Evolutionary conservation across 148 eudicot genomes (phyloP).

Genomic region (Camellia japonica): DNA sequence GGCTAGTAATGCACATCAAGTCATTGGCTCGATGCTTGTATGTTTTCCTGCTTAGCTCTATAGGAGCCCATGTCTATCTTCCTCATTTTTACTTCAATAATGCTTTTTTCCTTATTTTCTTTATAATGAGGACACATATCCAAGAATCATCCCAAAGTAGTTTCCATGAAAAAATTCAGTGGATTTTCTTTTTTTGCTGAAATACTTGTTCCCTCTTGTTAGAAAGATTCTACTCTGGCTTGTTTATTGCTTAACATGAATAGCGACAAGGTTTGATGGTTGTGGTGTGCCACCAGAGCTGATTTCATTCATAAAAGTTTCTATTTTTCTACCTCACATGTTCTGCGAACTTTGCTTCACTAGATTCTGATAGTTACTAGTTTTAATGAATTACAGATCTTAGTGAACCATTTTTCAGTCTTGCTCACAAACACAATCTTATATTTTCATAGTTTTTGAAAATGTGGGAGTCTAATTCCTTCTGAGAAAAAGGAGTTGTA

Average conservation of each 20-base stretch:
- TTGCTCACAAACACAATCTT: neutral
- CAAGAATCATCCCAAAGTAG: neutral
- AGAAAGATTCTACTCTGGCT: neutral
- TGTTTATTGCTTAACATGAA: neutral
- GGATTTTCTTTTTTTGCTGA: neutral
- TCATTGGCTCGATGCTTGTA: neutral
- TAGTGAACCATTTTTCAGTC: neutral
- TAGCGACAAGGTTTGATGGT: neutral
- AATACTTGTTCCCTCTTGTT: neutral
- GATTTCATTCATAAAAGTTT: neutral
- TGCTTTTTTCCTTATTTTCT: neutral
- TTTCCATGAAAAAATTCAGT: neutral
- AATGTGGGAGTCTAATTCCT: conserved; percentile 6
- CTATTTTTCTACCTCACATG: neutral
- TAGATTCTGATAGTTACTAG: neutral
- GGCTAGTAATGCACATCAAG: neutral
- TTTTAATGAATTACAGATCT: neutral
- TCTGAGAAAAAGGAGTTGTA: neutral
- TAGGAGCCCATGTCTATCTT: neutral
- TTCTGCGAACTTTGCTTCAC: neutral
- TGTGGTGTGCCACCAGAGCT: neutral
- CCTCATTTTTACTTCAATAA: neutral
- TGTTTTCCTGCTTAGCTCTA: neutral
- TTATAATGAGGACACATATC: neutral
- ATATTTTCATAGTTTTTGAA: neutral